These are phyloP conservation scores for Trichoderma sp. DNA, from an alignment of 2,329 filamentous ascomycete genomes.

Conservation along the genomic window DNA sequence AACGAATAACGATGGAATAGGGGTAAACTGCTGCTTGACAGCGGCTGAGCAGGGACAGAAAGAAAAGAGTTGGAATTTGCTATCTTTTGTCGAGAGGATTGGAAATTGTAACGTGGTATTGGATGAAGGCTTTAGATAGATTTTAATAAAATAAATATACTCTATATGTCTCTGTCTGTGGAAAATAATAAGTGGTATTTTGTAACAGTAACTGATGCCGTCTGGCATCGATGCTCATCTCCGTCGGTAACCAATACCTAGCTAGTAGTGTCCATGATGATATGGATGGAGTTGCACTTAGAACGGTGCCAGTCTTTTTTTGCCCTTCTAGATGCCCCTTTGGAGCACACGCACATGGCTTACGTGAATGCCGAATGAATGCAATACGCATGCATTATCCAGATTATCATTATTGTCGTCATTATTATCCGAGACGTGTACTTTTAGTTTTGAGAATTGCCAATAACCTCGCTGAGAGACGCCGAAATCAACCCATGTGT, in stretches of 20 bases:
- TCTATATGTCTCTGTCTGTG: background rate
- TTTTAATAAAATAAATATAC: background rate
- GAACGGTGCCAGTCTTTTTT: background rate
- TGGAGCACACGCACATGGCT: background rate
- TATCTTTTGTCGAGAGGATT: background rate
- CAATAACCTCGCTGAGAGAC: slow-evolving; percentile 37
- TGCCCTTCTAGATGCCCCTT: background rate
- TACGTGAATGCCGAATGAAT: background rate
- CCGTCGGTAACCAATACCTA: background rate
- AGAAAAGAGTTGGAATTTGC: background rate
- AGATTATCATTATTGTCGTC: slow-evolving; percentile 9
- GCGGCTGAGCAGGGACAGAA: background rate
- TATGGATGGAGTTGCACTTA: background rate
- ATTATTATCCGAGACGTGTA: background rate
- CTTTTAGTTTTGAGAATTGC: background rate
- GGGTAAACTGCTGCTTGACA: background rate
- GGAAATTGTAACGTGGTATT: background rate
- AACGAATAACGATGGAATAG: slow-evolving; percentile 1
- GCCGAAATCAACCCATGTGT: slow-evolving; percentile 31
- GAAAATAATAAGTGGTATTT: background rate
- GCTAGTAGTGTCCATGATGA: background rate
- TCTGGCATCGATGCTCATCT: background rate
- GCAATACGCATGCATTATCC: background rate
- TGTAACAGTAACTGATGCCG: background rate
- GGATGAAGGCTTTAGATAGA: background rate